Conservation (phyloP, 306 rosid species). For the Glycine tomentella region DNA sequence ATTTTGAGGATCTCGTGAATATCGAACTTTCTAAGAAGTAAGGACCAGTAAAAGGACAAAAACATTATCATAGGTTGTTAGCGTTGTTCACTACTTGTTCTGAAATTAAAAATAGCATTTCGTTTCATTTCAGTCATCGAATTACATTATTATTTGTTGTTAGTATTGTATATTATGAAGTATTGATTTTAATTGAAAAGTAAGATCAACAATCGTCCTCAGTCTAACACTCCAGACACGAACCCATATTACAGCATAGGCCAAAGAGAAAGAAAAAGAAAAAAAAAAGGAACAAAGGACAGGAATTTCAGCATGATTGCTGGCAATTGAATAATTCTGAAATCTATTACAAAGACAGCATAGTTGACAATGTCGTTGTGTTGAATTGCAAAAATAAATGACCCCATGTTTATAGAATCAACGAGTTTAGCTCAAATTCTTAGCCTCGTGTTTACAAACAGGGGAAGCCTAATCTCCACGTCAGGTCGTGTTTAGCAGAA, state of each 20-base stretch:
- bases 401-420: not conserved
- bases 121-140: too few species aligned
- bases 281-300: not conserved
- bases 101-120: too few species aligned
- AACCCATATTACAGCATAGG: too few species aligned
- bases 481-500: too few species aligned
- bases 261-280: not conserved
- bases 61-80: not conserved
- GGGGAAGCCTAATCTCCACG: not conserved
- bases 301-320: not conserved
- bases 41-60: not conserved
- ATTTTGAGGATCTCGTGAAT: not conserved
- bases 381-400: constrained; percentile 25
- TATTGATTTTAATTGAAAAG: not conserved
- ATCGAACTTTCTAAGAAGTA: not conserved
- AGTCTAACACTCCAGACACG: too few species aligned
- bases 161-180: too few species aligned
- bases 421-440: too few species aligned
- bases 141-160: too few species aligned
- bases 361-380: not conserved
- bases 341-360: not conserved
- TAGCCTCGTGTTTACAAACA: too few species aligned
- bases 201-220: too few species aligned
- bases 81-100: too few species aligned
- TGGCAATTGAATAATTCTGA: too few species aligned